A percentile compares a stretch with the other conserved stretches of the same genome.
These are phyloP conservation scores for Sporobolomyces phaffii DNA, from an alignment of 768 basidiomycete genomes.

Conservation along the genomic window DNA sequence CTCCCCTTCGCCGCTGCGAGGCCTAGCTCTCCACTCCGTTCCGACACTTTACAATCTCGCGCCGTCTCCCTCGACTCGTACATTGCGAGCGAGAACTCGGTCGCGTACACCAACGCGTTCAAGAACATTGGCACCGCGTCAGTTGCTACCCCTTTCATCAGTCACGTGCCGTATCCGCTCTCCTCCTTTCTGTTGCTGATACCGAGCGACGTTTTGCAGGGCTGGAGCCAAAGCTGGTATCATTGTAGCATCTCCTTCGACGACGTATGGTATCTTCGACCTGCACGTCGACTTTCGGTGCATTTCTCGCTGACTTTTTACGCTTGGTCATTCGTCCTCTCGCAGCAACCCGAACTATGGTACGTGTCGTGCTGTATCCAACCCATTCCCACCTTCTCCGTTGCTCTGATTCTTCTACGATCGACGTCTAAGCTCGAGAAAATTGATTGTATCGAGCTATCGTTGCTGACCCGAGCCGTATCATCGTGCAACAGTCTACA, in stretches of 20 bases:
- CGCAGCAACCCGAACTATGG: constrained; percentile 13
- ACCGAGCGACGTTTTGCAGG: not conserved
- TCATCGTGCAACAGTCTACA: not conserved
- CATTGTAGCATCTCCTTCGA: constrained; percentile 13
- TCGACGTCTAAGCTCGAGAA: no score
- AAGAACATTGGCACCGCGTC: constrained; percentile 10
- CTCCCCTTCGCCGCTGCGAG: not conserved
- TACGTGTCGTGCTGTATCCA: not conserved
- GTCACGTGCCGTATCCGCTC: no score
- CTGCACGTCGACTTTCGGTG: not conserved
- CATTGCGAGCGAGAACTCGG: not conserved
- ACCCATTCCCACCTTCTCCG: no score
- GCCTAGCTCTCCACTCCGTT: not conserved
- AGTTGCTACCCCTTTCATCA: no score
- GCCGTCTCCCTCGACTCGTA: constrained; percentile 8
- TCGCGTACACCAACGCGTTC: not conserved
- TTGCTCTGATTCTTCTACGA: not conserved
- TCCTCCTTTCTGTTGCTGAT: not conserved
- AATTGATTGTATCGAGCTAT: no score
- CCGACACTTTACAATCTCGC: not conserved
- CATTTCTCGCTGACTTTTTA: not conserved
- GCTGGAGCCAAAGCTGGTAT: constrained; percentile 11
- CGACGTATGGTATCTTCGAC: not conserved
- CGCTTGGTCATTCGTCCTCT: not conserved
- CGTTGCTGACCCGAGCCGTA: not conserved